Percentiles rank a stretch among this genome's conserved stretches.
These are phyloP conservation scores for Ceratobasidium sp. DNA, from an alignment of 1,284 basidiomycete genomes.

Conservation along the genomic window DNA sequence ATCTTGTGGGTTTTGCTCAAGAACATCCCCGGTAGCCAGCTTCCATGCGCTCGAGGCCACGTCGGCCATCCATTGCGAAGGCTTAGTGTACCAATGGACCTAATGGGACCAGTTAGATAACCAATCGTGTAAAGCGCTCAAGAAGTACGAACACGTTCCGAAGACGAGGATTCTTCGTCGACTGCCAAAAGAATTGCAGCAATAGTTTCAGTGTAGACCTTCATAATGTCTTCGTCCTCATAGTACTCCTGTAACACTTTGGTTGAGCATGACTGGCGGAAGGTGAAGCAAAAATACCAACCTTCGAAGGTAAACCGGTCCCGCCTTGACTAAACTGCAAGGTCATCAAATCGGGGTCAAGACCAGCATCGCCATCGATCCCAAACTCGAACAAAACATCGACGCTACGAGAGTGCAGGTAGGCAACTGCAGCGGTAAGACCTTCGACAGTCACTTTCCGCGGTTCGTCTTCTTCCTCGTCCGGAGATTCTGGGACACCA, in stretches of 20 bases:
- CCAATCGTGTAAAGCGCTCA: not conserved
- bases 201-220: slow-evolving; percentile 78
- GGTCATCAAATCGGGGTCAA: slow-evolving; percentile 88
- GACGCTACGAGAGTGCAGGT: slow-evolving; percentile 88
- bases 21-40: slow-evolving; percentile 14
- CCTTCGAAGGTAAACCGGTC: slow-evolving; percentile 90
- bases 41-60: slow-evolving; percentile 15
- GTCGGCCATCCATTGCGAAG: slow-evolving; percentile 62
- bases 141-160: not conserved
- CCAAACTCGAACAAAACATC: slow-evolving; percentile 79
- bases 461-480: slow-evolving; percentile 22
- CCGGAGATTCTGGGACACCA: slow-evolving; percentile 4
- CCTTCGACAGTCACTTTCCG: slow-evolving; percentile 50
- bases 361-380: slow-evolving; percentile 89
- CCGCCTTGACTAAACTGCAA: slow-evolving; percentile 87
- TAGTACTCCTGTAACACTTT: slow-evolving; percentile 79
- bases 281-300: slow-evolving; percentile 49
- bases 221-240: slow-evolving; percentile 75
- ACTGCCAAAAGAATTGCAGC: slow-evolving; percentile 73
- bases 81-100: slow-evolving; percentile 45
- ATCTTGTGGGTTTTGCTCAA: slow-evolving; percentile 26
- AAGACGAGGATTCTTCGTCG: slow-evolving; percentile 54
- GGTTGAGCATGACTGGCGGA: not conserved
- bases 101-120: not conserved
- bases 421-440: slow-evolving; percentile 84